Conservation (phyloP, 2,329 filamentous ascomycete genomes). For the Xylariaceae sp. region DNA sequence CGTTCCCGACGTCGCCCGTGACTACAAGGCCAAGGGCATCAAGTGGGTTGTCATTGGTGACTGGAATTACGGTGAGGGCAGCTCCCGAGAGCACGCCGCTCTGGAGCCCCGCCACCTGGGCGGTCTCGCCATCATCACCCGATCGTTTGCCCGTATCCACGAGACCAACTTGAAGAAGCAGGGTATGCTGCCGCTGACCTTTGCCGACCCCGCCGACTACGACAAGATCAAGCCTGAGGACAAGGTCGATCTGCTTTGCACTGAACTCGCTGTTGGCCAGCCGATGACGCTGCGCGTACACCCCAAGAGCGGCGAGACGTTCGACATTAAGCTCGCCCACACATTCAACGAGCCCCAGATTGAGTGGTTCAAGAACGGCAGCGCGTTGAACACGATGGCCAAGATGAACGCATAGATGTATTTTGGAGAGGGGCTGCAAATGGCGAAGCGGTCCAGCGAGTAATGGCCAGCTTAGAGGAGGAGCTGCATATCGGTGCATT, state of each 20-base stretch:
- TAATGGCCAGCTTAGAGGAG: slow-evolving; percentile 10
- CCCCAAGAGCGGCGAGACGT: slow-evolving; percentile 79
- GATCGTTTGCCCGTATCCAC: slow-evolving; percentile 97
- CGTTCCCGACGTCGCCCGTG: slow-evolving; percentile 89
- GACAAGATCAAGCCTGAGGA: slow-evolving; percentile 94
- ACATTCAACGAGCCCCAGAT: slow-evolving; percentile 98
- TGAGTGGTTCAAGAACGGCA: slow-evolving; percentile 99
- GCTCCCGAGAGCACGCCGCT: slow-evolving; percentile 96
- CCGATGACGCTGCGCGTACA: slow-evolving; percentile 89
- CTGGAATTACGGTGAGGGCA: slow-evolving; percentile 99
- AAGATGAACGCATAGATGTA: slow-evolving; percentile 50
- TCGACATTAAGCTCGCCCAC: slow-evolving; percentile 82
- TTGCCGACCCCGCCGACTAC: slow-evolving; percentile 91
- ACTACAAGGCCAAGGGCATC: slow-evolving; percentile 97
- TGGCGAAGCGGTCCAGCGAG: neutral
- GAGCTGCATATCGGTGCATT: slow-evolving; percentile 27
- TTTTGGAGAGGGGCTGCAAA: slow-evolving; percentile 9
- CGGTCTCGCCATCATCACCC: slow-evolving; percentile 93
- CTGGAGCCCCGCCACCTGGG: slow-evolving; percentile 96
- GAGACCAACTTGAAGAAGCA: slow-evolving; percentile 99
- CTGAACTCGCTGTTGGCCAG: slow-evolving; percentile 87
- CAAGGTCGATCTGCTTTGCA: slow-evolving; percentile 82
- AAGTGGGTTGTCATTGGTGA: slow-evolving; percentile 97
- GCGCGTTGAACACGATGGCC: slow-evolving; percentile 97
- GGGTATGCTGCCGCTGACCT: slow-evolving; percentile 98